These are phyloP conservation scores for Puccinia polysora DNA, from an alignment of 1,284 basidiomycete species.

Conservation along the genomic window DNA sequence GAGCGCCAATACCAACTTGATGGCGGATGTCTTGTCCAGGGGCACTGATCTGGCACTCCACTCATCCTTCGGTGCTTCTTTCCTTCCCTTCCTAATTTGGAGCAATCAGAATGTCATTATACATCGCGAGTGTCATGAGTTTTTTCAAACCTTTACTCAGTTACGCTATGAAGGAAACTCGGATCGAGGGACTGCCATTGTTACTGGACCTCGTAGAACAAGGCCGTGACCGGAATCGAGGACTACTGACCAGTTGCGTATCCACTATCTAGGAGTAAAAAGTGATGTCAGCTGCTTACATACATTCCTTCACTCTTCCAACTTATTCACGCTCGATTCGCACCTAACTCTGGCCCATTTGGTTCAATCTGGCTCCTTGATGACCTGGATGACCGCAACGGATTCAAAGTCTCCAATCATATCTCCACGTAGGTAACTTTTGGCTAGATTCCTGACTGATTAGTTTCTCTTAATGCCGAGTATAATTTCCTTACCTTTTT, in stretches of 20 bases:
- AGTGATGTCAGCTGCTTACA: background rate
- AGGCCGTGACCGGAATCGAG: background rate
- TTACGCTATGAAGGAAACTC: slow-evolving; percentile 14
- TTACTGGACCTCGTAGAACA: slow-evolving; percentile 7
- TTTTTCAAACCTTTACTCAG: slow-evolving; percentile 31
- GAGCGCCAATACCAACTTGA: no score
- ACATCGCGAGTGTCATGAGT: slow-evolving; percentile 36
- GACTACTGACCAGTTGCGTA: slow-evolving; percentile 17
- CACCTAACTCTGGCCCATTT: background rate
- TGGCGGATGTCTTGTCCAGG: no score
- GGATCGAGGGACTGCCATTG: slow-evolving; percentile 20
- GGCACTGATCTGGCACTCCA: no score
- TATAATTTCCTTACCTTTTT: no score
- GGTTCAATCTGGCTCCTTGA: no score
- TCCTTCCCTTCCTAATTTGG: no score
- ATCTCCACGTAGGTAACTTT: slow-evolving; percentile 35
- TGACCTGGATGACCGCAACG: background rate
- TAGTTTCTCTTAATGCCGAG: background rate
- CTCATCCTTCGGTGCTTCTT: no score
- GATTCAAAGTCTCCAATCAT: slow-evolving; percentile 28
- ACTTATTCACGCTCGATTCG: background rate
- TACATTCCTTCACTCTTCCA: background rate
- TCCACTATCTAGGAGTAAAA: background rate
- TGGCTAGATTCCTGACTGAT: background rate
- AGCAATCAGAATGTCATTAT: slow-evolving; percentile 37